These are phyloP conservation scores for Globisporangium yorkense DNA, from an alignment of 352 stramenopile genomes.

Conservation along the genomic window DNA sequence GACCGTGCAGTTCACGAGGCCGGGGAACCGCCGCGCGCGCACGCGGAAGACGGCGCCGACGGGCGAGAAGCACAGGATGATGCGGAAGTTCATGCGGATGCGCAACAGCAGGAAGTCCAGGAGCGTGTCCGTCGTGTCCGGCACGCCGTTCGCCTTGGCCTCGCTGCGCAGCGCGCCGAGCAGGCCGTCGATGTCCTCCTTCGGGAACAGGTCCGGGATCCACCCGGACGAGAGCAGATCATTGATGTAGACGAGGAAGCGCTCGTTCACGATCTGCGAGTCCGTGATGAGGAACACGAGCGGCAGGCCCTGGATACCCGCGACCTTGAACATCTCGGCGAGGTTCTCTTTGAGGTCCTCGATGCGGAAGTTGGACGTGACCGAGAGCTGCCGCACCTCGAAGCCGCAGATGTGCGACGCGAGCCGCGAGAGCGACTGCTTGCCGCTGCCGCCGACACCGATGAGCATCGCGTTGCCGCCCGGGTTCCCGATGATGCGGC, in stretches of 20 bases:
- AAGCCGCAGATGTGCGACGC: slow-evolving; percentile 96
- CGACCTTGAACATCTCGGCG: slow-evolving; percentile 94
- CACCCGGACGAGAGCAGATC: slow-evolving; percentile 94
- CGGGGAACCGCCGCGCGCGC: slow-evolving; percentile 94
- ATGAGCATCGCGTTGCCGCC: slow-evolving; percentile 97
- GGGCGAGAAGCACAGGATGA: slow-evolving; percentile 97
- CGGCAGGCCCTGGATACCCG: slow-evolving; percentile 91
- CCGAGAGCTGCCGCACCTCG: slow-evolving; percentile 93
- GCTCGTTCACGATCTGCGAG: slow-evolving; percentile 97
- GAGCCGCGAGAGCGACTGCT: slow-evolving; percentile 95
- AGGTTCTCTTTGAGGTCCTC: slow-evolving; percentile 97
- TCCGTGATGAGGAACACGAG: slow-evolving; percentile 98
- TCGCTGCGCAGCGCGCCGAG: slow-evolving; percentile 90
- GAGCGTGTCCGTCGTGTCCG: slow-evolving; percentile 91
- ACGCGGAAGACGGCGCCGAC: slow-evolving; percentile 96
- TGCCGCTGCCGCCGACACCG: slow-evolving; percentile 94
- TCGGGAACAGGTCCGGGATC: slow-evolving; percentile 96
- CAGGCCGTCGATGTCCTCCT: slow-evolving; percentile 95
- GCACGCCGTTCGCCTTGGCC: slow-evolving; percentile 92
- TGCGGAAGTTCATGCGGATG: slow-evolving; percentile 94
- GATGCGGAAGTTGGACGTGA: slow-evolving; percentile 96
- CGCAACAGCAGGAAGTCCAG: slow-evolving; percentile 95
- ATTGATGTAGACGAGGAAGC: slow-evolving; percentile 99
- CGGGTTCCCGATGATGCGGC: slow-evolving; percentile 95
- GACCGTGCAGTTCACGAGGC: slow-evolving; percentile 95